Conservation (phyloP, 2,329 filamentous ascomycete genomes). For the Fusarium fracticaudum region DNA sequence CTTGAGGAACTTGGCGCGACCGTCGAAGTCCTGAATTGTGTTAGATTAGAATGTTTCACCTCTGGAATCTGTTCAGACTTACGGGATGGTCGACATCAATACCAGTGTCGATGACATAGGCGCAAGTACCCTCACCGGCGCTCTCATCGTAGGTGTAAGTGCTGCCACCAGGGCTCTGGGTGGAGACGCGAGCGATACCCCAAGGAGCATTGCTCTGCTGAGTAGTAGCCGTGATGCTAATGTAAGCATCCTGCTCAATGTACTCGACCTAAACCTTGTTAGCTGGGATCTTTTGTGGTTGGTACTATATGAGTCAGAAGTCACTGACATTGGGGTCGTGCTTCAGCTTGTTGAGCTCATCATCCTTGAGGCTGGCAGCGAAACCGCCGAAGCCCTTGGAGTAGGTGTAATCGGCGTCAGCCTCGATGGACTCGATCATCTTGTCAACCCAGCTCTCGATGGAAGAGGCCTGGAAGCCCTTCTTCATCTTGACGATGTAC, state of each 20-base stretch:
- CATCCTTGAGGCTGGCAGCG: constrained; percentile 40
- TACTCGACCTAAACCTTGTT: constrained; percentile 47
- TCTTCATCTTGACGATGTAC: constrained; percentile 52
- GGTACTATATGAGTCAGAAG: too few relatives aligned
- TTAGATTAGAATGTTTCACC: neutral
- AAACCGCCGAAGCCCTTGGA: constrained; percentile 41
- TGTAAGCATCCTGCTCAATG: constrained; percentile 52
- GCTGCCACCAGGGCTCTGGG: constrained; percentile 40
- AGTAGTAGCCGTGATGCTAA: constrained; percentile 42
- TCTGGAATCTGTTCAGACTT: constrained; percentile 25
- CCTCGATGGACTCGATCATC: constrained; percentile 43
- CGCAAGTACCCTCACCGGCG: constrained; percentile 54
- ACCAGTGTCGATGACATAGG: constrained; percentile 60
- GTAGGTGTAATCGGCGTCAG: constrained; percentile 47
- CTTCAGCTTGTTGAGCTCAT: constrained; percentile 41
- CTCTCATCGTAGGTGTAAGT: constrained; percentile 52
- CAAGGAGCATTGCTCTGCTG: constrained; percentile 52
- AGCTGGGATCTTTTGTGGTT: neutral
- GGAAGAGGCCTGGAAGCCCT: constrained; percentile 28
- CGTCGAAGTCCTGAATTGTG: constrained; percentile 45
- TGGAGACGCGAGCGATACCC: constrained; percentile 53
- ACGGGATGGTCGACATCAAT: constrained; percentile 51
- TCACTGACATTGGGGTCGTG: constrained; percentile 41
- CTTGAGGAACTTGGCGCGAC: constrained; percentile 46
- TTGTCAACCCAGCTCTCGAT: constrained; percentile 21